Conservation (phyloP, 2,329 filamentous ascomycete genomes). For the Aspergillus viridinutans region DNA sequence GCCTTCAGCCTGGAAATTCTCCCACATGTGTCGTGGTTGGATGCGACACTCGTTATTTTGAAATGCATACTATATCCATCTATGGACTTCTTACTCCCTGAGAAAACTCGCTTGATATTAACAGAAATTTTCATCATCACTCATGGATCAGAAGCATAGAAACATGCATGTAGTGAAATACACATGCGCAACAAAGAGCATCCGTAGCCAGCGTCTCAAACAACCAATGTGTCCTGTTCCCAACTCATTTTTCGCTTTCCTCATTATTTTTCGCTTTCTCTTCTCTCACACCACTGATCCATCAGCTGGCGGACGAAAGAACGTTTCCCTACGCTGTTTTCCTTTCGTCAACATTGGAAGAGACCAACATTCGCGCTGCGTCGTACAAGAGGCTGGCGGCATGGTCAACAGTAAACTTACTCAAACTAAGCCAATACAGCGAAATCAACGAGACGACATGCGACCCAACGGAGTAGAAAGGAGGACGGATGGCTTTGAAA, state of each 20-base stretch:
- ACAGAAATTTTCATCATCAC: constrained; percentile 1
- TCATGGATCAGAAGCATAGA: constrained; percentile 1
- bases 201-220: background rate
- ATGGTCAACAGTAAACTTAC: background rate
- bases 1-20: background rate
- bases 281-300: background rate
- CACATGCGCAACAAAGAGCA: background rate
- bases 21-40: too few relatives aligned
- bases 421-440: background rate
- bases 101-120: background rate
- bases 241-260: background rate
- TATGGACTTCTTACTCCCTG: background rate
- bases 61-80: background rate
- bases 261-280: background rate
- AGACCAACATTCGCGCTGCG: background rate
- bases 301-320: background rate
- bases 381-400: background rate
- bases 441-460: background rate
- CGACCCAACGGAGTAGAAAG: background rate
- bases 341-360: constrained; percentile 5
- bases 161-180: background rate
- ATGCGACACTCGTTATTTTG: too few relatives aligned
- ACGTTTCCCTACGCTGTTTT: background rate
- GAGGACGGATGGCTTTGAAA: constrained; percentile 3
- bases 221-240: background rate